phyloP scores from a whole-genome alignment of 306 rosid species.

The Canavalia gladiata region DNA sequence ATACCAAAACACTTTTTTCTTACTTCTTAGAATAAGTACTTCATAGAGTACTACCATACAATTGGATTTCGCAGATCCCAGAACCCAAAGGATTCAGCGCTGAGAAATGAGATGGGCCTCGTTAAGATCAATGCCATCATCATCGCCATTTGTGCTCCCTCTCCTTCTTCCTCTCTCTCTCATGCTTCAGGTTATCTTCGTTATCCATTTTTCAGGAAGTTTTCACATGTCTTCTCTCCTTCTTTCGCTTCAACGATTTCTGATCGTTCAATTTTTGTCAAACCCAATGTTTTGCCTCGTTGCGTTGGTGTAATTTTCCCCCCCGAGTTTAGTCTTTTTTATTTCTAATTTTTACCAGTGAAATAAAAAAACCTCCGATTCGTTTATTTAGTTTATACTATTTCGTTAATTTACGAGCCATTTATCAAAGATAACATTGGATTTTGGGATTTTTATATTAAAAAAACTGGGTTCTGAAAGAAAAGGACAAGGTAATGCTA shows the following conservation, averaged over 20 bases:
- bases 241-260: not conserved
- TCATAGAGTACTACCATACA: not conserved
- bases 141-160: conserved; percentile 44
- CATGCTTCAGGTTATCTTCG: conserved; percentile 57
- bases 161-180: conserved; percentile 50
- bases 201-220: not conserved
- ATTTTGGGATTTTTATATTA: not conserved
- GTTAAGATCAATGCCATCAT: conserved; percentile 45
- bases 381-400: conserved; percentile 2
- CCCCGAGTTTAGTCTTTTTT: not conserved
- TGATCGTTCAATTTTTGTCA: not conserved
- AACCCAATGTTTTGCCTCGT: not conserved
- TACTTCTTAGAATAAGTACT: not conserved
- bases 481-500: not conserved
- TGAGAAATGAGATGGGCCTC: conserved; percentile 49
- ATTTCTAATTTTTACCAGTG: not conserved
- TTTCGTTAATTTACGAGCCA: not conserved
- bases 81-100: not conserved
- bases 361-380: conserved; percentile 28
- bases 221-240: not conserved
- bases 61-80: conserved; percentile 24
- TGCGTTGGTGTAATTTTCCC: not conserved
- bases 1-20: conserved; percentile 2
- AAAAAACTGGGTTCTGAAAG: not conserved
- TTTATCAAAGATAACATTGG: not conserved